Evolutionary conservation across 306 rosid genomes (phyloP).

Genomic region (Rosa rugosa): DNA sequence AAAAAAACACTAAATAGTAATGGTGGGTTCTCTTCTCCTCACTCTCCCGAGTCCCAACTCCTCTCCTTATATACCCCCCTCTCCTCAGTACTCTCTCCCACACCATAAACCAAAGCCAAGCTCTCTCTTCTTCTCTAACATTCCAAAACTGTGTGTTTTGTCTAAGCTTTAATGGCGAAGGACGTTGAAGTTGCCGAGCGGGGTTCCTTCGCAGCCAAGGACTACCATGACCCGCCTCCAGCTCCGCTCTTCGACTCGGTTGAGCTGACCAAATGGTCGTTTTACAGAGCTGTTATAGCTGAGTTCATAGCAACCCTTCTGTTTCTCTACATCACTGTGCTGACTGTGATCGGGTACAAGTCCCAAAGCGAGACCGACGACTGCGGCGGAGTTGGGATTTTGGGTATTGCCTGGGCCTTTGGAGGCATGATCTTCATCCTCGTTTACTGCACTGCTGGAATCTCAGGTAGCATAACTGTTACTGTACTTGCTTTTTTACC

Average conservation of each 20-base stretch:
- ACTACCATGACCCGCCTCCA: conserved; percentile 94
- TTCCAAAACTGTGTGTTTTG: not conserved
- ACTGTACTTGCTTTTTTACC: too few species aligned
- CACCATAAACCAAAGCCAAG: not conserved
- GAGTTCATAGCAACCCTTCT: conserved; percentile 92
- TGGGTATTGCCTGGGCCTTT: conserved; percentile 94
- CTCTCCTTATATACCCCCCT: conserved; percentile 47
- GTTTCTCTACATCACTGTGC: conserved; percentile 77
- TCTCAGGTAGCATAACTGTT: conserved; percentile 53
- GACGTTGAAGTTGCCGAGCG: conserved; percentile 60
- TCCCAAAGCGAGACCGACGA: conserved; percentile 45
- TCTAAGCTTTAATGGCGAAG: conserved; percentile 44
- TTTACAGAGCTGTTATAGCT: conserved; percentile 90
- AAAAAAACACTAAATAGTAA: not conserved
- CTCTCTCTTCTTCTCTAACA: conserved; percentile 12
- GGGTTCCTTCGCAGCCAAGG: conserved; percentile 68
- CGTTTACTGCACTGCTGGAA: conserved; percentile 98
- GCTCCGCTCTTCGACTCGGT: conserved; percentile 59
- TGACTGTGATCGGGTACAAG: conserved; percentile 83
- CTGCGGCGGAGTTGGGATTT: conserved; percentile 79
- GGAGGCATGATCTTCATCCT: conserved; percentile 98
- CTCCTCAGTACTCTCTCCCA: conserved; percentile 15
- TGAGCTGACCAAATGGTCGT: conserved; percentile 82
- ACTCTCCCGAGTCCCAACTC: not conserved
- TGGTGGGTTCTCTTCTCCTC: not conserved